Conservation (phyloP, 2,329 filamentous ascomycete genomes). For the Mariannaea elegans region DNA sequence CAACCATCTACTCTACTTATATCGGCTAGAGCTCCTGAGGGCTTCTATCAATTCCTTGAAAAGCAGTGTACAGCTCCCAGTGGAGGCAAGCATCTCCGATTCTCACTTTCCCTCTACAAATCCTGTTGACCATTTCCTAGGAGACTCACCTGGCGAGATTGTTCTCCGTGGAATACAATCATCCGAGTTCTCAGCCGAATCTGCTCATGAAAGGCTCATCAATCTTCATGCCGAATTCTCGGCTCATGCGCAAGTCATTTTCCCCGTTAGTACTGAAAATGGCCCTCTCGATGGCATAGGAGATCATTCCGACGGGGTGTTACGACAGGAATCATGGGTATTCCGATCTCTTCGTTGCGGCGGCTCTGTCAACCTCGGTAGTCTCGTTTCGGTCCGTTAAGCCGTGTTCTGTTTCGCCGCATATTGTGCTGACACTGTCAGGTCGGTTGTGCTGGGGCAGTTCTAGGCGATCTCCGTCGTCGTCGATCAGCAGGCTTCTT, state of each 20-base stretch:
- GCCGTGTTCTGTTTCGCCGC: neutral
- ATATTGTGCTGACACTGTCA: slow-evolving; percentile 43
- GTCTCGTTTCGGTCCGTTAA: slow-evolving; percentile 67
- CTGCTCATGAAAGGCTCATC: slow-evolving; percentile 72
- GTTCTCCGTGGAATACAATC: slow-evolving; percentile 73
- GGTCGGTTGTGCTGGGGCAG: slow-evolving; percentile 86
- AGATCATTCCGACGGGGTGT: slow-evolving; percentile 51
- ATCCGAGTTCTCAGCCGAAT: slow-evolving; percentile 75
- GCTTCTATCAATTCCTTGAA: slow-evolving; percentile 46
- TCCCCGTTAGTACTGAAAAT: slow-evolving; percentile 26
- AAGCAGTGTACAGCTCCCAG: slow-evolving; percentile 23
- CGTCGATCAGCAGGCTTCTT: slow-evolving; percentile 65
- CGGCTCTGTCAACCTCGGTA: slow-evolving; percentile 78
- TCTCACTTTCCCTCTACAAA: neutral
- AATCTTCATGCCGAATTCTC: slow-evolving; percentile 43
- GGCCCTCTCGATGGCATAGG: slow-evolving; percentile 24
- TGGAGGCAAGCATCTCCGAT: slow-evolving; percentile 12
- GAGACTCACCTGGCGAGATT: slow-evolving; percentile 24
- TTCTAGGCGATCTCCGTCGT: slow-evolving; percentile 81
- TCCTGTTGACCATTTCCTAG: slow-evolving; percentile 9
- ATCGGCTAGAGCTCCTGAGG: slow-evolving; percentile 55
- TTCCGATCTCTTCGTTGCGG: slow-evolving; percentile 74
- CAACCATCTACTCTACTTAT: slow-evolving; percentile 66
- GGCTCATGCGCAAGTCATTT: slow-evolving; percentile 28
- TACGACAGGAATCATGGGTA: slow-evolving; percentile 57